Evolutionary conservation across 345 rosid genomes (phyloP).

Genomic region (Eucalyptus virginea): DNA sequence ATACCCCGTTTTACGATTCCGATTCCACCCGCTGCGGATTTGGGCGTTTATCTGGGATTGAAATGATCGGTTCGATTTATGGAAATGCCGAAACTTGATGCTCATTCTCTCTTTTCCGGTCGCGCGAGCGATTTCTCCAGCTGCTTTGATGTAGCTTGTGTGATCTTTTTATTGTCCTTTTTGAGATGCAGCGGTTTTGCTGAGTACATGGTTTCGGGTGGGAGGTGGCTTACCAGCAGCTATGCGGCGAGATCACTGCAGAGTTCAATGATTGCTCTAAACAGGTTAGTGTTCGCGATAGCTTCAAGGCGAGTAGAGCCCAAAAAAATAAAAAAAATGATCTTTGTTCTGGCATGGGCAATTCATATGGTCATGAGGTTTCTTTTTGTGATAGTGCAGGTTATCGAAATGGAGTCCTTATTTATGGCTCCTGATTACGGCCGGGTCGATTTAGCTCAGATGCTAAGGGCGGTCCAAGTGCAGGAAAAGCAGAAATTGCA

Average conservation of each 20-base stretch:
- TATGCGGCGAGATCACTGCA: slow-evolving; percentile 62
- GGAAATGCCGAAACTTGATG: background rate
- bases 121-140: background rate
- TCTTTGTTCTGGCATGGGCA: background rate
- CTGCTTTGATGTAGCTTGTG: background rate
- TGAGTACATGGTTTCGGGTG: slow-evolving; percentile 63
- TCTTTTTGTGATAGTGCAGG: slow-evolving; percentile 19
- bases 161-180: background rate
- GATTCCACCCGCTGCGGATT: background rate
- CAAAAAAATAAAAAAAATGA: background rate
- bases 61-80: background rate
- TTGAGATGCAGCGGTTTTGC: slow-evolving; percentile 49
- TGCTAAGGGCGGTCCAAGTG: slow-evolving; percentile 65
- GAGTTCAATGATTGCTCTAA: slow-evolving; percentile 88
- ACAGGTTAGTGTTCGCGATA: slow-evolving; percentile 29
- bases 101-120: background rate
- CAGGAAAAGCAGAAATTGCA: slow-evolving; percentile 83
- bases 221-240: slow-evolving; percentile 74
- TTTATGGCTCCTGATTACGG: slow-evolving; percentile 32
- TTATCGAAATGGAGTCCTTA: slow-evolving; percentile 59
- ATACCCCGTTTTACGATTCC: background rate
- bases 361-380: background rate
- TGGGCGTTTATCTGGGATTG: background rate
- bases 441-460: slow-evolving; percentile 63
- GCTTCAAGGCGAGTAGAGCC: background rate